Conservation (phyloP, 2,329 filamentous ascomycete species). For the Graphilbum sp. region DNA sequence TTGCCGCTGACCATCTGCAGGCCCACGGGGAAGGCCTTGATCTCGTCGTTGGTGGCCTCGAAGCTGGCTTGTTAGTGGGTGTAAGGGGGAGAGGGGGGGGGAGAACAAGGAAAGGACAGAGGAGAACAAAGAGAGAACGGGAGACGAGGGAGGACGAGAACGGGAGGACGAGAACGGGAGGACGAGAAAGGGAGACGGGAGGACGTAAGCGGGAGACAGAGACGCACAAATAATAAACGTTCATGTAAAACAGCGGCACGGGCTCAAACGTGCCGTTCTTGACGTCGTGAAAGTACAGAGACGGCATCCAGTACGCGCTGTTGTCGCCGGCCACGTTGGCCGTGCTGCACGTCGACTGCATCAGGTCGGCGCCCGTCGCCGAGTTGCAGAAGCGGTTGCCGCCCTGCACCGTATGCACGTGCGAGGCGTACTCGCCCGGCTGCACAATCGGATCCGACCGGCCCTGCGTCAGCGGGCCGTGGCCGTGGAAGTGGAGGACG, state of each 20-base stretch:
- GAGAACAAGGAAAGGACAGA: too few relatives aligned
- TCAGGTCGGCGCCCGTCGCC: constrained; percentile 43
- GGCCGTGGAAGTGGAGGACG: constrained; percentile 55
- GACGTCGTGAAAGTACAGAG: constrained; percentile 50
- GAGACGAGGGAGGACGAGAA: too few relatives aligned
- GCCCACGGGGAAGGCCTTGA: constrained; percentile 53
- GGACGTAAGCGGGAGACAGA: not conserved
- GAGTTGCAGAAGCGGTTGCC: constrained; percentile 49
- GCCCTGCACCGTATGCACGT: constrained; percentile 57
- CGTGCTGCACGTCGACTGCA: constrained; percentile 51
- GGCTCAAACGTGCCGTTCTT: constrained; percentile 45
- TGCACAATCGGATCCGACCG: constrained; percentile 52
- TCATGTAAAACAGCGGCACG: constrained; percentile 56
- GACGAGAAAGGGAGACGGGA: not conserved
- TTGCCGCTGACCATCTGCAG: constrained; percentile 59
- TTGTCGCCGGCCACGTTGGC: constrained; percentile 52
- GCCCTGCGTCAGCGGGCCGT: constrained; percentile 42
- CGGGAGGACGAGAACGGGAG: too few relatives aligned
- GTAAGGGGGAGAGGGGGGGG: too few relatives aligned
- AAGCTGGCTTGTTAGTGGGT: too few relatives aligned
- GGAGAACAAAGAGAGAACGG: too few relatives aligned
- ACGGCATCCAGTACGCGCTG: constrained; percentile 65
- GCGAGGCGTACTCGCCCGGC: constrained; percentile 39
- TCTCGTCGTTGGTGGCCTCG: constrained; percentile 45
- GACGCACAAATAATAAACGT: constrained; percentile 57